These are phyloP conservation scores for Claviceps sp. DNA, from an alignment of 2,329 filamentous ascomycete species.

Conservation along the genomic window DNA sequence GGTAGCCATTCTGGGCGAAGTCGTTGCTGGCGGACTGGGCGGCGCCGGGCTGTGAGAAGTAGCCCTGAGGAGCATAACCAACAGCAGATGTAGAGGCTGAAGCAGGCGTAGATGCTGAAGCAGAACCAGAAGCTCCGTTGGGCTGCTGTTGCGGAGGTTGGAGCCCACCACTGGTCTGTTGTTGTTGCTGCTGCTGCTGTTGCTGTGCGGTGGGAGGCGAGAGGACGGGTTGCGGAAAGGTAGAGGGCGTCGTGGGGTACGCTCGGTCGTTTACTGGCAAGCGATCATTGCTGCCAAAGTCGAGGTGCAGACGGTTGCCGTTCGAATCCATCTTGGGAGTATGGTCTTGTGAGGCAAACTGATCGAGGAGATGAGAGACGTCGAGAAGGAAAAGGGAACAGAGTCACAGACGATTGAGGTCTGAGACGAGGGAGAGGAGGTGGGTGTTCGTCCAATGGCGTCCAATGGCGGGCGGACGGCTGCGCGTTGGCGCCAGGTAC, in stretches of 20 bases:
- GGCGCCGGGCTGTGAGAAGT: conserved; percentile 50
- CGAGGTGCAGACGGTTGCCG: conserved; percentile 52
- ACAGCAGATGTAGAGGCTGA: conserved; percentile 20
- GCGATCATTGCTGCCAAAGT: conserved; percentile 54
- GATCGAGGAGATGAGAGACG: neutral
- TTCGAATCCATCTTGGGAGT: conserved; percentile 33
- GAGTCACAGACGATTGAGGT: no score
- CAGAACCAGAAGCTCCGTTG: conserved; percentile 23
- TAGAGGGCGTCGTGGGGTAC: conserved; percentile 84
- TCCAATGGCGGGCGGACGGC: no score
- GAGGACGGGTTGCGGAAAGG: conserved; percentile 38
- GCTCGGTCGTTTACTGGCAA: conserved; percentile 49
- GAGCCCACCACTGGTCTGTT: conserved; percentile 20
- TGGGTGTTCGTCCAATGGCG: no score
- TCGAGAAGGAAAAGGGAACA: neutral
- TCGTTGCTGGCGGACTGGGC: conserved; percentile 30
- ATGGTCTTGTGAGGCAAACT: neutral
- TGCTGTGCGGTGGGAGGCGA: conserved; percentile 14
- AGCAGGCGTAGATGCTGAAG: neutral
- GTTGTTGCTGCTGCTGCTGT: conserved; percentile 22
- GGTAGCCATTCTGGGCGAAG: conserved; percentile 33
- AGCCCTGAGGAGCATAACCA: conserved; percentile 31
- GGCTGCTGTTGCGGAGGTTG: conserved; percentile 26
- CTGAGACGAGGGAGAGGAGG: no score
- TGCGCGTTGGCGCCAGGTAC: no score